Base-by-base conservation (phyloP, 2,329 filamentous ascomycete genomes). In the Emericellopsis atlantica region DNA sequence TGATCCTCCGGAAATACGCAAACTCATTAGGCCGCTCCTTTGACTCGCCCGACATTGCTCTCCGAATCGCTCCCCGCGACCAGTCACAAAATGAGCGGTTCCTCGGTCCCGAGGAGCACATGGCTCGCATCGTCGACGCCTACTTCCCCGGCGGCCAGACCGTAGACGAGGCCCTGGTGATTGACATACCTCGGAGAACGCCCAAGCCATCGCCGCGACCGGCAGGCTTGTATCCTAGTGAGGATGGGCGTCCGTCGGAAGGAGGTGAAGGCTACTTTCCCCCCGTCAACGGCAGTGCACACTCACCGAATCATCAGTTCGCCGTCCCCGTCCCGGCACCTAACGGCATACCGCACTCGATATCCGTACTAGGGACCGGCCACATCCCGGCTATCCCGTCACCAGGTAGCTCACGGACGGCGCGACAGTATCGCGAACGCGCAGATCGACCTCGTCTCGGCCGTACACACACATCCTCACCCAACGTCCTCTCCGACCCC, bases 11-110 rank as follows among this genome's bases (percentile, higher is more conserved):
- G 54, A 96, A 96, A 66, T 98, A 96, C 60, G 79, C 80, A 51
- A 96, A 98, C 62, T 93, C 88, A 12, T 70, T 98, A 22, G 90
- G 90, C 39, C 80, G 80, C 51, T 84, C 75, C 40, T 95, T 89
- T 59, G 92, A 98, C 63, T 74, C 92, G 10, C 92, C 92, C 11
- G 92, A 98, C 59, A 74, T 98, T 43, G 79, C 76, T 10, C 69
- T 96, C 47, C 79, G 84, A 47, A 84, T 96, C 49, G 58, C 72
- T 14, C 76, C 84, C n/a, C 74, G 87, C 42, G 81, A 87, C 51
- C 62, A 36, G 33, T 14, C 21, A 15, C 37, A 66, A 46, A 66
- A 55, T 33, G 86, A 89, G 54, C 78, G 88, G 36, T 61, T 75
- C 0, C 64, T 98, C 40, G 83, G 83, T 2, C 90, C 92, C 1